Conservation (phyloP, 2,329 filamentous ascomycete species). For the Rhexocercosporidium sp. region DNA sequence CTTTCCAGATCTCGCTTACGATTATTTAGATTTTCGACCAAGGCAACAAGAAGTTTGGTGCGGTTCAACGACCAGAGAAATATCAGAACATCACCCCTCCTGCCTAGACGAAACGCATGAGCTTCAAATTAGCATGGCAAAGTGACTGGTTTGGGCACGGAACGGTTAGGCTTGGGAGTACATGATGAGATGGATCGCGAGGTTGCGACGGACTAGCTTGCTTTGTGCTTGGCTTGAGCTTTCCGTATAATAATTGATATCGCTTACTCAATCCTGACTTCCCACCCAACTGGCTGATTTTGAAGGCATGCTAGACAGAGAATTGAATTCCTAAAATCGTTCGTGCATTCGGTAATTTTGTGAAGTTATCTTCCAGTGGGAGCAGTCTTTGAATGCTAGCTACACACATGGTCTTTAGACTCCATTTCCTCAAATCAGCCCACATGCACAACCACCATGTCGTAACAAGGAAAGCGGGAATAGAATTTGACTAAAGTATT, state of each 20-base stretch:
- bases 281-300: not conserved
- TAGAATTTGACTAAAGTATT: no score
- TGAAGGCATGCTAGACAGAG: not conserved
- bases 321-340: not conserved
- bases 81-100: constrained; percentile 37
- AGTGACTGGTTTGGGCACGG: constrained; percentile 15
- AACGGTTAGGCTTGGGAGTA: not conserved
- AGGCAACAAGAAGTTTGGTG: constrained; percentile 60
- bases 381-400: no score
- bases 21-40: constrained; percentile 59
- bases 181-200: not conserved
- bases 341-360: no score
- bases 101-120: constrained; percentile 20
- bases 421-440: no score
- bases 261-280: no score
- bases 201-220: constrained; percentile 1
- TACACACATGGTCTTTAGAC: no score
- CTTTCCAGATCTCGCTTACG: constrained; percentile 17
- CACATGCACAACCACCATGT: no score
- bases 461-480: no score
- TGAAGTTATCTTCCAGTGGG: no score
- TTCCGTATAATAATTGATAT: not conserved
- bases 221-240: not conserved
- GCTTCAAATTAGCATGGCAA: constrained; percentile 7
- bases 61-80: constrained; percentile 52